A percentile compares a stretch with the other conserved stretches of the same genome.
phyloP scores from a whole-genome alignment of 345 rosid species.

The Cardiospermum halicacabum region DNA sequence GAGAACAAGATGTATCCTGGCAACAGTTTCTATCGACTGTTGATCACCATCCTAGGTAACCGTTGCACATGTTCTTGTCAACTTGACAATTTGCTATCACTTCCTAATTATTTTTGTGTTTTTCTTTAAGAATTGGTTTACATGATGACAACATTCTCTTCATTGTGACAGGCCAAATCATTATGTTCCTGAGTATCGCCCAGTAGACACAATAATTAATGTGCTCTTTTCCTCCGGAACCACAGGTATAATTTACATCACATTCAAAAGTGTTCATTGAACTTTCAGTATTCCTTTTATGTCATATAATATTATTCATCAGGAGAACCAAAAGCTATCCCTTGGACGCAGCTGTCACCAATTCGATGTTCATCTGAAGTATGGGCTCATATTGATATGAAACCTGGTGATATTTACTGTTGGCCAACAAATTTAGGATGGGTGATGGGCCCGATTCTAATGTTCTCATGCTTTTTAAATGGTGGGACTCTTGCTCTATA shows the following conservation, averaged over 20 bases:
- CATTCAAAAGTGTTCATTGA: not conserved
- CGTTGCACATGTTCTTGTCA: not conserved
- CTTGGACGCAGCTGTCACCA: slow-evolving; percentile 84
- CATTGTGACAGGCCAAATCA: slow-evolving; percentile 34
- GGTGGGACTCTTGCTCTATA: slow-evolving; percentile 85
- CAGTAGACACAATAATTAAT: slow-evolving; percentile 55
- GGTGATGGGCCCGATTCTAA: slow-evolving; percentile 81
- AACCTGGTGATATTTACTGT: slow-evolving; percentile 57
- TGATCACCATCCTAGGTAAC: slow-evolving; percentile 44
- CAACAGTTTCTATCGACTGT: slow-evolving; percentile 47
- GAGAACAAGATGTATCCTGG: slow-evolving; percentile 74
- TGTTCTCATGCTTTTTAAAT: slow-evolving; percentile 60
- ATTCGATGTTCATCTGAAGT: slow-evolving; percentile 60
- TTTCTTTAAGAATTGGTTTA: not conserved
- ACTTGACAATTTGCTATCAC: not conserved
- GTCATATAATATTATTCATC: slow-evolving; percentile 10
- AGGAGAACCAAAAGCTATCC: slow-evolving; percentile 98
- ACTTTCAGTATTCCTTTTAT: not conserved
- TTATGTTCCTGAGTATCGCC: slow-evolving; percentile 48
- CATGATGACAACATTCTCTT: not conserved
- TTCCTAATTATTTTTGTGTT: not conserved
- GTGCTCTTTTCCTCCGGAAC: slow-evolving; percentile 95
- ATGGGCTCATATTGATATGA: slow-evolving; percentile 60
- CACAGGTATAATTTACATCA: slow-evolving; percentile 43
- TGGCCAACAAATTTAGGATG: slow-evolving; percentile 98